Evolutionary conservation across 148 eudicot species (phyloP).

Genomic region (Fagopyrum esculentum): DNA sequence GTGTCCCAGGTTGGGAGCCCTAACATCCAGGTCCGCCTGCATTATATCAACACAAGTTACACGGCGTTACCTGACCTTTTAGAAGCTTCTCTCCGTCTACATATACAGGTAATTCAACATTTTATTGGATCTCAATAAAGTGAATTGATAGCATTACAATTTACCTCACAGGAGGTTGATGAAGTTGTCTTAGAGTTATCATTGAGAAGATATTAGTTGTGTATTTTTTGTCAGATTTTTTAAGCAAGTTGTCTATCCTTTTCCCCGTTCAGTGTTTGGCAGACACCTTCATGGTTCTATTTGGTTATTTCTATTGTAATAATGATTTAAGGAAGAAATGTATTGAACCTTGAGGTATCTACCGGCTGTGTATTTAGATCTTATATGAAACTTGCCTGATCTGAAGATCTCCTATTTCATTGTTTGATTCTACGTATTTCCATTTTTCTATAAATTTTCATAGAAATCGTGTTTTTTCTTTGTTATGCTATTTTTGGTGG

Average conservation of each 20-base stretch:
- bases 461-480: too few relatives aligned
- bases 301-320: not conserved
- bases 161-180: not conserved
- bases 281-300: not conserved
- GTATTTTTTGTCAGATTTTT: not conserved
- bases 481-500: too few relatives aligned
- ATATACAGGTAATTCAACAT: slow-evolving; percentile 66
- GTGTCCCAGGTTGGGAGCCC: slow-evolving; percentile 88
- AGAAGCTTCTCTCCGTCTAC: slow-evolving; percentile 98
- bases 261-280: not conserved
- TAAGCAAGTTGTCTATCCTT: not conserved
- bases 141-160: not conserved
- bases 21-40: slow-evolving; percentile 87
- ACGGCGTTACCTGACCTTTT: slow-evolving; percentile 94
- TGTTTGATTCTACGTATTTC: not conserved
- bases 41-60: slow-evolving; percentile 87
- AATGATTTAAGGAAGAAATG: not conserved
- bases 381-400: not conserved
- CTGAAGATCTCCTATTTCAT: not conserved
- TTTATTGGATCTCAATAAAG: not conserved
- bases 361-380: not conserved
- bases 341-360: not conserved
- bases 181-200: not conserved
- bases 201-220: not conserved
- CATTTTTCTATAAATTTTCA: too few relatives aligned